Conservation (phyloP, 345 rosid genomes). For the Barbarea vulgaris region DNA sequence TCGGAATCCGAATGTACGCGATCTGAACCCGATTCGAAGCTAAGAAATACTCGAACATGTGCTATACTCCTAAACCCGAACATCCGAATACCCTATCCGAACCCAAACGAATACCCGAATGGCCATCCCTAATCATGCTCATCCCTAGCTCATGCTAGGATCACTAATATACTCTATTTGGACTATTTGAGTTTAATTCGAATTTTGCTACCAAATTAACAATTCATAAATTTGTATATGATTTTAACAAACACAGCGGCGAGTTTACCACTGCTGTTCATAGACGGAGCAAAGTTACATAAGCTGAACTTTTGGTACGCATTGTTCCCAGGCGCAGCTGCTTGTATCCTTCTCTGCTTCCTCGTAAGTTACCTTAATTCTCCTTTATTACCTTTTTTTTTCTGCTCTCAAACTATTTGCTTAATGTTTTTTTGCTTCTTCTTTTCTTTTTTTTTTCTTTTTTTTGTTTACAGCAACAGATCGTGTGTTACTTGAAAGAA, state of each 20-base stretch:
- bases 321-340: slow-evolving; percentile 78
- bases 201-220: background rate
- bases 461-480: slow-evolving; percentile 66
- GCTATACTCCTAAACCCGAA: too few species aligned
- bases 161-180: too few species aligned
- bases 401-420: background rate
- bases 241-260: slow-evolving; percentile 52
- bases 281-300: slow-evolving; percentile 72
- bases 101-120: too few species aligned
- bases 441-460: background rate
- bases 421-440: background rate
- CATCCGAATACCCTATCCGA: too few species aligned
- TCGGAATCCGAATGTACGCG: too few species aligned
- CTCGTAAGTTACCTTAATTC: slow-evolving; percentile 52
- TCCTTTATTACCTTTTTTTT: background rate
- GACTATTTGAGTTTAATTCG: background rate
- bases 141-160: too few species aligned
- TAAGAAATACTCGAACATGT: too few species aligned
- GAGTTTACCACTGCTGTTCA: slow-evolving; percentile 76
- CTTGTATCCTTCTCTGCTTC: slow-evolving; percentile 68
- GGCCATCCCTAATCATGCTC: too few species aligned
- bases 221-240: background rate
- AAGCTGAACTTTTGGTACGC: slow-evolving; percentile 68
- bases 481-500: slow-evolving; percentile 69
- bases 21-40: too few species aligned